phyloP scores from a whole-genome alignment of 1,139 yeast species.

The Ogataea hybrid region DNA sequence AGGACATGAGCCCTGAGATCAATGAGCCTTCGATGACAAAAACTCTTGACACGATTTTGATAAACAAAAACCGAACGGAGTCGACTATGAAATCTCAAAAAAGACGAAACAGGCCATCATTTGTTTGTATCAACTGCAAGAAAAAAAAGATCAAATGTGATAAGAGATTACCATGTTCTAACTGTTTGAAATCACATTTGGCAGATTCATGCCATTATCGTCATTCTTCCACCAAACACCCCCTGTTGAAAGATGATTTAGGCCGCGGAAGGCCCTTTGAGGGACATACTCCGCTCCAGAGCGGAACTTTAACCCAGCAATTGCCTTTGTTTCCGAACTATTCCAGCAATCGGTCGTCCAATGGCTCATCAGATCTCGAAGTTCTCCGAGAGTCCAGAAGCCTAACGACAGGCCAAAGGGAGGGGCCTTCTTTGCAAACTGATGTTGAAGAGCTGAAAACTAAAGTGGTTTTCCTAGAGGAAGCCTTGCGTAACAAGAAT shows the following conservation, averaged over 20 bases:
- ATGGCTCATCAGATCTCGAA: background rate
- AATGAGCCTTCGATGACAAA: background rate
- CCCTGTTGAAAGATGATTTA: background rate
- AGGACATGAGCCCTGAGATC: conserved; percentile 44
- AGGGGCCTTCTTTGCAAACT: conserved; percentile 2
- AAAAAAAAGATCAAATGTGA: conserved; percentile 42
- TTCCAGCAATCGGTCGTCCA: background rate
- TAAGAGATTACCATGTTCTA: conserved; percentile 45
- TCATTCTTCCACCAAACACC: conserved; percentile 5
- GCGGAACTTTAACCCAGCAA: background rate
- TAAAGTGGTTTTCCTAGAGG: conserved; percentile 12
- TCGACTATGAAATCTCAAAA: conserved; percentile 4
- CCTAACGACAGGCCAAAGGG: too few relatives aligned
- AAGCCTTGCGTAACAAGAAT: conserved; percentile 2
- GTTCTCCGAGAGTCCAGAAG: background rate
- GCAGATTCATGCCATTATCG: conserved; percentile 14
- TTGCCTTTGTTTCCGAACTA: background rate
- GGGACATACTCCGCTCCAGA: background rate
- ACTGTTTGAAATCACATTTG: conserved; percentile 25
- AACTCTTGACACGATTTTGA: background rate
- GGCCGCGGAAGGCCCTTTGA: too few relatives aligned
- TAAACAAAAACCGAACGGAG: background rate
- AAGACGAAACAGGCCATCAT: conserved; percentile 27
- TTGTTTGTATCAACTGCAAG: conserved; percentile 28
- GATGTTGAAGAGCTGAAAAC: conserved; percentile 13